phyloP scores from a whole-genome alignment of 352 stramenopile species.

The Achlya hypogyna region DNA sequence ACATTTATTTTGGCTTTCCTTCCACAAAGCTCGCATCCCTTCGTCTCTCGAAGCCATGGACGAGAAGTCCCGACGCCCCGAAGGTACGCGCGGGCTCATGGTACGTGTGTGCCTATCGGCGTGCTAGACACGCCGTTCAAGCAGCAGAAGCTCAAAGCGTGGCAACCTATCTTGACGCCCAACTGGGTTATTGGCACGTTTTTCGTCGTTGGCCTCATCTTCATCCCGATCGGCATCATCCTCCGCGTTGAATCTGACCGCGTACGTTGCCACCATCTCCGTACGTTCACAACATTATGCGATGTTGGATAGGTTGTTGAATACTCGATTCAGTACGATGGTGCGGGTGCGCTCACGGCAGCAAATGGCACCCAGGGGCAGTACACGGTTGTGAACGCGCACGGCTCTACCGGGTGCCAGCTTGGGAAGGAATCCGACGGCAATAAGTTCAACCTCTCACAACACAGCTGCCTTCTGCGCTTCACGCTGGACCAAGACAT shows the following conservation, averaged over 20 bases:
- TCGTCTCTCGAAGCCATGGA: constrained; percentile 37
- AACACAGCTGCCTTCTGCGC: constrained; percentile 65
- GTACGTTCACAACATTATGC: not conserved
- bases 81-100: constrained; percentile 32
- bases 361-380: constrained; percentile 31
- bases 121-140: constrained; percentile 72
- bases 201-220: constrained; percentile 63
- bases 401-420: constrained; percentile 50
- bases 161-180: constrained; percentile 86
- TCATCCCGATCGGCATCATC: constrained; percentile 90
- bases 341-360: constrained; percentile 25
- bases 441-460: constrained; percentile 49
- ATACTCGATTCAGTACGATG: constrained; percentile 86
- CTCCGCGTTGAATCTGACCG: constrained; percentile 81
- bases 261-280: constrained; percentile 27
- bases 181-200: constrained; percentile 74
- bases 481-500: constrained; percentile 90
- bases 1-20: not conserved
- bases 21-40: not conserved
- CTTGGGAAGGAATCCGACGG: constrained; percentile 47
- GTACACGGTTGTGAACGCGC: constrained; percentile 31
- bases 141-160: constrained; percentile 79
- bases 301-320: constrained; percentile 57
- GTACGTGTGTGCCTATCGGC: not conserved
- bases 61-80: constrained; percentile 79